Evolutionary conservation across 2,329 filamentous ascomycete species (phyloP), one percentile per base, ranked within the genome.

Genomic region (Penicillium capsulatum): DNA sequence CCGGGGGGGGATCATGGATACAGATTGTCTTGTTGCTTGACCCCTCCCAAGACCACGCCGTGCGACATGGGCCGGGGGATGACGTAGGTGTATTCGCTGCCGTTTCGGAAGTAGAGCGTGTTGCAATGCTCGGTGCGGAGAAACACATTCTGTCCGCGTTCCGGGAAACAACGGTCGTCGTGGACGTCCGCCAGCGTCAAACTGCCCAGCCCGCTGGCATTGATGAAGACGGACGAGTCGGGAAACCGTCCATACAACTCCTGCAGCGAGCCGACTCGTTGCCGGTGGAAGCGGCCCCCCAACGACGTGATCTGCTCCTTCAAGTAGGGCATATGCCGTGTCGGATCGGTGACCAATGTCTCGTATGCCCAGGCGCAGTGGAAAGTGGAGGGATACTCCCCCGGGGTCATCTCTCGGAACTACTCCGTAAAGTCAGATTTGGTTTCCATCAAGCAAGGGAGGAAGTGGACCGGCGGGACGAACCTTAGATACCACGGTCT

Each of bases 121-220:
- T 54, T 32, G 38, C 56, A 60, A 17, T 57, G 42, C 3, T 59
- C 46, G 1, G 62, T 66, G 24, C 44, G 48, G 11, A 58, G 52
- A 31, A 65, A 65, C 6, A 66, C 61, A 43, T 65, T 66, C 42
- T 66, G 63, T 7, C 63, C 64, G 15, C 63, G 46, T 42, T 65
- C 62, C 4, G 62, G 55, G 24, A 61, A 66, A 37, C 61, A 65
- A 8, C 51, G 53, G 7, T 59, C 50, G 22, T 67, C 64, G 24
- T 44, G 50, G 3, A 67, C 64, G 34, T 67, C 64, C 1, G 37
- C 51, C 31, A 67, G 46, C 1, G 45, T 49, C 28, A 59, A 59
- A 34, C 64, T 67, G 1, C 64, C 64, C 7, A 61, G 41, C 2
- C 64, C 64, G 31, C 64, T 66, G 17, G 64, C 64, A 32, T 67